Evolutionary conservation across 371 early-diverging fungal genomes (phyloP), one percentile per base, ranked within the genome.

Genomic region (Synchytrium microbalum): DNA sequence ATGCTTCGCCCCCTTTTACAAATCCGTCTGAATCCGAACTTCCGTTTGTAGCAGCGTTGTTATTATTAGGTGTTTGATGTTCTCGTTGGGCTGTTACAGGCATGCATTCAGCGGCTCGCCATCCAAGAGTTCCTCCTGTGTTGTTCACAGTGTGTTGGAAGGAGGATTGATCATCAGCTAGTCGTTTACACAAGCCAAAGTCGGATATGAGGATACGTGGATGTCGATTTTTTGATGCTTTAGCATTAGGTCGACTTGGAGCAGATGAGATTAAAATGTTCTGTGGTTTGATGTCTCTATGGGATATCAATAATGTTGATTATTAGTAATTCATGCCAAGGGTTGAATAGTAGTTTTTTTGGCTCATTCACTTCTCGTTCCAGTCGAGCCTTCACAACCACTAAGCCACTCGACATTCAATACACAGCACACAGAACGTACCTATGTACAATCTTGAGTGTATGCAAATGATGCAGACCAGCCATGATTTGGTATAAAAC

Each of bases 171-270:
- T 92, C 94, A 32, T 89, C 91, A 59, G 91, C 92, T 23, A 99
- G 79, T 59, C 91, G 89, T 68, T 96, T 93, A 63, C 95, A 93
- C 51, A 98, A 83, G 23, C 99, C 99, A 82, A 99, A 96, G 74
- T 99, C 99, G 33, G 95, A 92, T 14, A 99, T 91, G 62, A 98
- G 74, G 0, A 93, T 83, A 16, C 95, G 84, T 60, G 89, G 75
- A 46, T 71, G 71, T 13, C 56, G 10, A 19, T 54, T 32, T 16
- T 58, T 68, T 60, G 55, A 56, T 24, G 5, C 8, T 56, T 56
- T 56, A 8, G 24, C 56, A 8, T 5, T 10, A 10, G 46, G 46
- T 38, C 46, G 46, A 28, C 54, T 33, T 55, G 32, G 26, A 54
- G 38, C 30, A n/a, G 58, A 19, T 28, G 75, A 86, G 46, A 96